Conservation (phyloP, 768 basidiomycete species). For the Mrakia hoshinonis region DNA sequence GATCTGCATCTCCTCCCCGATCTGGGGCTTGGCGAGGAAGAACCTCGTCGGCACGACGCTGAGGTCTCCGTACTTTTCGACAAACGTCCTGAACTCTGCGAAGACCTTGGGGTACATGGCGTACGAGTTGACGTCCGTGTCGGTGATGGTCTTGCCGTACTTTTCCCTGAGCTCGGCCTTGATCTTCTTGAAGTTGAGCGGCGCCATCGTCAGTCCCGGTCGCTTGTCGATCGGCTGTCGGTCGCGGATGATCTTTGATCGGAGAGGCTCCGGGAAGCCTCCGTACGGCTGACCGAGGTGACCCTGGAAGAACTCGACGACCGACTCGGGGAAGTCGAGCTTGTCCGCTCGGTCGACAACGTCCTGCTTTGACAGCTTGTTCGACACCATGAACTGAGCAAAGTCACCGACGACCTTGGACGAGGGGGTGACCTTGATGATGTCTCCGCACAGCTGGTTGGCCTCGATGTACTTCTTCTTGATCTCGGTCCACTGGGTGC, state of each 20-base stretch:
- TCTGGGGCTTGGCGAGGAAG: conserved; percentile 85
- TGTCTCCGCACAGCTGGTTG: conserved; percentile 93
- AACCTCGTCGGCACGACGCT: conserved; percentile 93
- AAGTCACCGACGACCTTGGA: conserved; percentile 99
- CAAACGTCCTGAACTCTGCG: conserved; percentile 90
- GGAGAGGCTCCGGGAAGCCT: conserved; percentile 96
- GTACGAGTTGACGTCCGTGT: conserved; percentile 85
- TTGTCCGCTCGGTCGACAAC: conserved; percentile 76
- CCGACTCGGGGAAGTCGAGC: conserved; percentile 87
- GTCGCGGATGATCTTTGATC: conserved; percentile 81
- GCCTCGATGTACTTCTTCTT: conserved; percentile 99
- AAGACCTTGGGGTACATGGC: conserved; percentile 99
- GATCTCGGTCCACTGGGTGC: conserved; percentile 92
- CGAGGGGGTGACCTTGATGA: conserved; percentile 98
- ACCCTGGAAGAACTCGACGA: conserved; percentile 59
- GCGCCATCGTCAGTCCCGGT: conserved; percentile 76
- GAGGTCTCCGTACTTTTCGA: conserved; percentile 89
- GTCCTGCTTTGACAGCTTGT: conserved; percentile 75
- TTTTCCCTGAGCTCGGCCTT: conserved; percentile 85
- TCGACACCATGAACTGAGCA: conserved; percentile 98
- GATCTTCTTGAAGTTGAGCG: conserved; percentile 92
- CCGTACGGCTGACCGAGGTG: conserved; percentile 96
- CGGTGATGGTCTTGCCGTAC: conserved; percentile 90
- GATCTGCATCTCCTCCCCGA: conserved; percentile 94
- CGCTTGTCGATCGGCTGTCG: conserved; percentile 88